Evolutionary conservation across 2,329 filamentous ascomycete genomes (phyloP).

Genomic region (Fusarium sp.): DNA sequence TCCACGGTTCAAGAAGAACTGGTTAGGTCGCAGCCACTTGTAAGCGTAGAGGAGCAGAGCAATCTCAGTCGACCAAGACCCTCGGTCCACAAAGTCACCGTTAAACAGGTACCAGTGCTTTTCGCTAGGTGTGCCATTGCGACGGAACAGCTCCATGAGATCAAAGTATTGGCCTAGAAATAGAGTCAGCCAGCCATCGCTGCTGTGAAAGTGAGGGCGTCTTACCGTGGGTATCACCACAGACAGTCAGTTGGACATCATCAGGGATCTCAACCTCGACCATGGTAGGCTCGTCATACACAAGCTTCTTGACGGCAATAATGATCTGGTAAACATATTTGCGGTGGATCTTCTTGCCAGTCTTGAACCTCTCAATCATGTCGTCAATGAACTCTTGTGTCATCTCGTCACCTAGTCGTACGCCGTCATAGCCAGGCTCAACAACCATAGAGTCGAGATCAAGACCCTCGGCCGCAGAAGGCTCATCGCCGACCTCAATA

Average conservation of each 20-base stretch:
- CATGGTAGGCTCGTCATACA: slow-evolving; percentile 96
- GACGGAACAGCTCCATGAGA: slow-evolving; percentile 92
- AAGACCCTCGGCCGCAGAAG: slow-evolving; percentile 90
- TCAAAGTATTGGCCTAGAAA: slow-evolving; percentile 91
- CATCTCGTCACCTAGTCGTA: slow-evolving; percentile 83
- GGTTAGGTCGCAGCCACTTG: slow-evolving; percentile 91
- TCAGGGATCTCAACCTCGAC: slow-evolving; percentile 88
- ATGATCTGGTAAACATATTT: slow-evolving; percentile 99
- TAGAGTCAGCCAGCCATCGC: slow-evolving; percentile 37
- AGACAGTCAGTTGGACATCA: slow-evolving; percentile 88
- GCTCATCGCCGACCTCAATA: slow-evolving; percentile 92
- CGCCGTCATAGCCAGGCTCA: slow-evolving; percentile 88
- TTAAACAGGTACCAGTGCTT: slow-evolving; percentile 98
- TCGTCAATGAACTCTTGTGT: slow-evolving; percentile 97
- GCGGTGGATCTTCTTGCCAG: slow-evolving; percentile 91
- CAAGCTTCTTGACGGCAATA: slow-evolving; percentile 87
- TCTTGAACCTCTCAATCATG: slow-evolving; percentile 96
- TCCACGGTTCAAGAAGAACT: slow-evolving; percentile 95
- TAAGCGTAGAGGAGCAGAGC: slow-evolving; percentile 93
- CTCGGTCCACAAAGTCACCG: slow-evolving; percentile 97
- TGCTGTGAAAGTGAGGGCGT: slow-evolving; percentile 20
- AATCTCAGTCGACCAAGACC: slow-evolving; percentile 98
- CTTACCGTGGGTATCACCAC: slow-evolving; percentile 94
- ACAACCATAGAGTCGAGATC: slow-evolving; percentile 88
- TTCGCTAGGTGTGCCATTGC: slow-evolving; percentile 86